Evolutionary conservation across 768 basidiomycete species (phyloP), one percentile per base, ranked within the genome.

Genomic region (Lactarius hengduanensis): DNA sequence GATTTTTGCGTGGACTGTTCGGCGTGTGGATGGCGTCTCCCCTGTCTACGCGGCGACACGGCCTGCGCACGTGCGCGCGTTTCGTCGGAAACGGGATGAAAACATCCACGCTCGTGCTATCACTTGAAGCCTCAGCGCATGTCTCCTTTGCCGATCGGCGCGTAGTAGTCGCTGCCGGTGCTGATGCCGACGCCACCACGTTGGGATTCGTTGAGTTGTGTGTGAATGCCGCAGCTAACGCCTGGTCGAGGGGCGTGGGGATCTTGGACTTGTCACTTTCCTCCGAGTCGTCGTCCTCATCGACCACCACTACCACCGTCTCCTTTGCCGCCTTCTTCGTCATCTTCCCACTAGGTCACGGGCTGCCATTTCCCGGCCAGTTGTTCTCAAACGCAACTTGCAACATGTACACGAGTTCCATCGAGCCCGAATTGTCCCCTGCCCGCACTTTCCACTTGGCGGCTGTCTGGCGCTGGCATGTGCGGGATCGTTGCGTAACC

Each of bases 381-480:
- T 69, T 67, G 10, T 60, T 59, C 28, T 43, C 54, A 32, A 69
- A 67, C 13, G 62, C 66, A 26, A 36, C 38, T 16, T 60, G 57
- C 20, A 63, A 59, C 4, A 43, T 62, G 3, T 54, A n/a, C 6
- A 55, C 54, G 59, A 58, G 66, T 1, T n/a, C 45, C 1, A 3
- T 22, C 20, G 62, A 9, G 20, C 62, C 50, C 13, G 45, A 26
- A 16, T 64, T 63, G 32, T 59, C 58, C 40, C 56, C 59, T 3
- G 32, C 32, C 8, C 38, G 57, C 2, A 8, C 5, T 16, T 62
- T 36, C 2, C 13, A 32, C 18, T 1, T 62, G 4, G 30, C 22
- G 11, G 11, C 4, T 5, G 22, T 4, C 2, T 15, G 34, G 22
- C 4, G 32, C 34, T 55, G 2, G 22, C n/a, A 10, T 4, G 9